Conservation (phyloP, 2,329 filamentous ascomycete species). For the Malbranchea cinnamomea region DNA sequence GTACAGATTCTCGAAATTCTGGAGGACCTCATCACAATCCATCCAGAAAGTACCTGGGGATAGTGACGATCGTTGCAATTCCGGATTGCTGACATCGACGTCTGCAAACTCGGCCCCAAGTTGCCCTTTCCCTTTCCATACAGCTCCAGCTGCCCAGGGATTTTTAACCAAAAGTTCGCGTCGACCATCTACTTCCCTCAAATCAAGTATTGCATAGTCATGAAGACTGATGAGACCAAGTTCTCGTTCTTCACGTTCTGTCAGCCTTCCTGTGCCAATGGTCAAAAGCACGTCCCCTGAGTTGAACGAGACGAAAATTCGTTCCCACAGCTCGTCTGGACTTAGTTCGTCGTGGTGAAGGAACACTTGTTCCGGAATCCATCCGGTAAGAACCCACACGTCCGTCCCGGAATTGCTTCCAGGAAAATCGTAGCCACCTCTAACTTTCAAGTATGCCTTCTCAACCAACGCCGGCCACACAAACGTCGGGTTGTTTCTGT, state of each 20-base stretch:
- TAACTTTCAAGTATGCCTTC: conserved; percentile 90
- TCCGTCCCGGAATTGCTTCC: conserved; percentile 96
- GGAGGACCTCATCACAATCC: conserved; percentile 67
- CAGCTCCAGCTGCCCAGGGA: conserved; percentile 68
- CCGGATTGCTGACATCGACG: conserved; percentile 7
- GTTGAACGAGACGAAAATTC: conserved; percentile 59
- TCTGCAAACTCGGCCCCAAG: conserved; percentile 8
- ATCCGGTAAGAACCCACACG: conserved; percentile 80
- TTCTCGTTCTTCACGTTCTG: conserved; percentile 58
- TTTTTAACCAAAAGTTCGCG: conserved; percentile 78
- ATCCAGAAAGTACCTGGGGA: conserved; percentile 85
- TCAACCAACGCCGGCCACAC: conserved; percentile 88
- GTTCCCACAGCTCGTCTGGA: conserved; percentile 59
- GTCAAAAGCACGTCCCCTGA: conserved; percentile 75
- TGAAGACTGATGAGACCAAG: conserved; percentile 79
- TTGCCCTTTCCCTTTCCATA: conserved; percentile 16
- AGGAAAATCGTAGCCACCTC: conserved; percentile 93
- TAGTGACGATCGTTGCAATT: conserved; percentile 14
- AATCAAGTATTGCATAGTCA: conserved; percentile 79
- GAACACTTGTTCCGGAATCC: conserved; percentile 94
- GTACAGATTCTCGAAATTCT: conserved; percentile 91
- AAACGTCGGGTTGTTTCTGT: conserved; percentile 64
- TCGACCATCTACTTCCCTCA: conserved; percentile 49
- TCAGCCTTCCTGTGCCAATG: conserved; percentile 74
- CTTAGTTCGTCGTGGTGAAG: conserved; percentile 75